Conservation (phyloP, 2,329 filamentous ascomycete species). For the Diaporthe ilicicola region DNA sequence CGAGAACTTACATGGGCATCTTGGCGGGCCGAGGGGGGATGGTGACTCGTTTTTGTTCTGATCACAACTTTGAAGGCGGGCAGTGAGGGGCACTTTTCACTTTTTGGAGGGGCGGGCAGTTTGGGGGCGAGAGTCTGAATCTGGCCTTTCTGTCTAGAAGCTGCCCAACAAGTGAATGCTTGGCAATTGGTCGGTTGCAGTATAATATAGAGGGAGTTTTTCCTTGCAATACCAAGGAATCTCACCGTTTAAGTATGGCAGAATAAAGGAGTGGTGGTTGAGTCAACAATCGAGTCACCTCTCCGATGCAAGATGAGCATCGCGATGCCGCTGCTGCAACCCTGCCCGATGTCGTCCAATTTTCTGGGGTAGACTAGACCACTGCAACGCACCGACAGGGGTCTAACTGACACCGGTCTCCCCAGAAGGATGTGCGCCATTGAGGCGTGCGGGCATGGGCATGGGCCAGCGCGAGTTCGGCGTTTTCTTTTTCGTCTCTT, state of each 20-base stretch:
- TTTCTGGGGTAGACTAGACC: slow-evolving; percentile 31
- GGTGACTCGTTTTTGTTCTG: slow-evolving; percentile 1
- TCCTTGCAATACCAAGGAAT: neutral
- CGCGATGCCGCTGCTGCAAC: slow-evolving; percentile 5
- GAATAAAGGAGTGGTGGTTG: neutral
- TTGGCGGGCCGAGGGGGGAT: slow-evolving; percentile 31
- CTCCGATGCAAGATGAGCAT: neutral
- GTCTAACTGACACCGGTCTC: neutral
- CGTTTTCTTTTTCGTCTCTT: neutral
- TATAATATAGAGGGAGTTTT: neutral
- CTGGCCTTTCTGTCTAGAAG: neutral
- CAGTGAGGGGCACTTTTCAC: slow-evolving; percentile 18
- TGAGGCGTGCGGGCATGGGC: neutral
- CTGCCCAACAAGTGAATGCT: neutral
- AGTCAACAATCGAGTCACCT: slow-evolving; percentile 28
- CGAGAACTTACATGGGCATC: slow-evolving; percentile 44
- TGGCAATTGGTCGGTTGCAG: neutral
- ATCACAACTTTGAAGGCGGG: neutral
- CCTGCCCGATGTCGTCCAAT: slow-evolving; percentile 11
- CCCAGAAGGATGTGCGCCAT: neutral
- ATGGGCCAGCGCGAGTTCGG: neutral
- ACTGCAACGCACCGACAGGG: neutral
- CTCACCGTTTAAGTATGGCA: neutral
- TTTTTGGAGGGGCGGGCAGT: slow-evolving; percentile 6
- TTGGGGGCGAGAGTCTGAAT: neutral